Evolutionary conservation across 345 rosid genomes (phyloP).

Genomic region (Geranium brycei): DNA sequence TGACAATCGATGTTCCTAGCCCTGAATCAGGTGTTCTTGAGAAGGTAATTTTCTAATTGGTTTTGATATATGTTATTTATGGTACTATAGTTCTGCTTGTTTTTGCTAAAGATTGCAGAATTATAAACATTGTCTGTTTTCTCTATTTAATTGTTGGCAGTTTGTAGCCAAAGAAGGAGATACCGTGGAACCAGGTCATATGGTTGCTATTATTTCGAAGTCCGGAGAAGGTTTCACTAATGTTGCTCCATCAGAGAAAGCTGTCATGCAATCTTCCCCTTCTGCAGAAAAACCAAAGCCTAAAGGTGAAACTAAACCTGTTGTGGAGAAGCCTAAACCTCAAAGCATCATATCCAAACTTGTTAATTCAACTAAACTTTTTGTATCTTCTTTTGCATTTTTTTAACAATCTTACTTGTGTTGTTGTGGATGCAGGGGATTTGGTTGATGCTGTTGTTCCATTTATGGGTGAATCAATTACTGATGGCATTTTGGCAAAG

Average conservation of each 20-base stretch:
- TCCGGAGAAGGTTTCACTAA: constrained; percentile 67
- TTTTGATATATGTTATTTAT: too few species aligned
- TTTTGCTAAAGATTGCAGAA: not conserved
- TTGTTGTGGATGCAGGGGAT: too few species aligned
- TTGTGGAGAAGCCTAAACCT: constrained; percentile 37
- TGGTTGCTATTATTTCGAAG: constrained; percentile 69
- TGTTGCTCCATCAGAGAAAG: constrained; percentile 59
- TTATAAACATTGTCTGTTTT: too few species aligned
- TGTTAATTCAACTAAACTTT: too few species aligned
- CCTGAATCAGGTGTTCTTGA: constrained; percentile 63
- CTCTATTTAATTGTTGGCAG: constrained; percentile 22
- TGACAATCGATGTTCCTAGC: constrained; percentile 76
- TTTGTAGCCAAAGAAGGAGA: constrained; percentile 88
- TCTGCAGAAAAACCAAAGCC: too few species aligned
- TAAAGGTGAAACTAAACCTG: not conserved
- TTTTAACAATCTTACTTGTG: too few species aligned
- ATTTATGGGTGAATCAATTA: constrained; percentile 85
- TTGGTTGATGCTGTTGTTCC: constrained; percentile 8
- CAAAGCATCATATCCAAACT: constrained; percentile 15
- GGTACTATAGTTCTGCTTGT: not conserved
- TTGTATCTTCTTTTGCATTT: too few species aligned
- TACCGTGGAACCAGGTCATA: constrained; percentile 85
- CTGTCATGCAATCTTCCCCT: constrained; percentile 2
- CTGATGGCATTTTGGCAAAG: constrained; percentile 33
- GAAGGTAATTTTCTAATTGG: constrained; percentile 6